Conservation (phyloP, 1,139 yeast genomes). For the Blastobotrys capitulatus region DNA sequence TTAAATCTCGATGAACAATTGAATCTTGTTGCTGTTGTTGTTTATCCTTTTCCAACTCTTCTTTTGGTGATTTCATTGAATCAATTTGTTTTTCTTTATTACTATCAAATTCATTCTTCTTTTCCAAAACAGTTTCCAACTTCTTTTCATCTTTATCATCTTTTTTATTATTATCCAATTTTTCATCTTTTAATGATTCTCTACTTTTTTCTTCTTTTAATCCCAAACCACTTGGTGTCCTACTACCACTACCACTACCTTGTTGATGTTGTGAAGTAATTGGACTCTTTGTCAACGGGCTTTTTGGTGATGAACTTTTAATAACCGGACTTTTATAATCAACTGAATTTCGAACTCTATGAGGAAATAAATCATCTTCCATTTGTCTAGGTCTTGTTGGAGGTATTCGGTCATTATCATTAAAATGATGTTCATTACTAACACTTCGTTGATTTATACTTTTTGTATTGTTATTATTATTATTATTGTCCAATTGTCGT, state of each 20-base stretch:
- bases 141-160: background rate
- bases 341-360: constrained; percentile 11
- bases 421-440: constrained; percentile 9
- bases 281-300: constrained; percentile 2
- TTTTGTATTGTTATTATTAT: background rate
- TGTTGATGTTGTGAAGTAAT: background rate
- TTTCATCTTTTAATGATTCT: background rate
- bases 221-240: background rate
- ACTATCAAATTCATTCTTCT: background rate
- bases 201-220: background rate
- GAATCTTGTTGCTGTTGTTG: background rate
- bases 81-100: background rate
- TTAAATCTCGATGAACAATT: background rate
- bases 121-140: background rate
- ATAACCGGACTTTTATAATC: background rate
- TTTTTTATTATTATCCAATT: background rate
- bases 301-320: constrained; percentile 1
- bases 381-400: constrained; percentile 11
- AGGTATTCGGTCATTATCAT: constrained; percentile 14
- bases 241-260: background rate
- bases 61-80: background rate
- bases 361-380: constrained; percentile 14
- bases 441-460: constrained; percentile 7
- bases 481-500: background rate
- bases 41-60: background rate